phyloP scores from a whole-genome alignment of 2,329 filamentous ascomycete genomes.

The Neocatenulostroma microsporum region DNA sequence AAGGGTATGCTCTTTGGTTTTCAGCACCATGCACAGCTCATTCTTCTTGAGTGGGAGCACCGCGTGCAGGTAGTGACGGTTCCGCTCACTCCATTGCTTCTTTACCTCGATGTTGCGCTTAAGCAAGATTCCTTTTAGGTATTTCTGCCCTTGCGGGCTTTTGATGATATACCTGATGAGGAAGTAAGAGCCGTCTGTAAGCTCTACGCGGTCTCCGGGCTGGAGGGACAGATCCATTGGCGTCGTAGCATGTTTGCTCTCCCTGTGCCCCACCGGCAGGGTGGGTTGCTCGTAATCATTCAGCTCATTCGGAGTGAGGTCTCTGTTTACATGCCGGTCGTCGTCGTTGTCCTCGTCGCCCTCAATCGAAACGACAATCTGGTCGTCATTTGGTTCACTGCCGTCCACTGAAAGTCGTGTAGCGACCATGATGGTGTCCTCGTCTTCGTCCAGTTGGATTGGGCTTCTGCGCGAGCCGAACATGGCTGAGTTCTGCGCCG shows the following conservation, averaged over 20 bases:
- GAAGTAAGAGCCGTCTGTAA: constrained; percentile 32
- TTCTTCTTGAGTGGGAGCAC: constrained; percentile 32
- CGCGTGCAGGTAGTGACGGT: constrained; percentile 26
- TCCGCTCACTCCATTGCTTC: no score
- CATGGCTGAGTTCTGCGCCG: no score
- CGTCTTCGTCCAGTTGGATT: no score
- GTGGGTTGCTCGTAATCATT: neutral
- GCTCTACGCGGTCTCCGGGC: constrained; percentile 25
- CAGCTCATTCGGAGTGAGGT: neutral
- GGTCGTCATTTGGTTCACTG: no score
- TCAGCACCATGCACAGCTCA: constrained; percentile 39
- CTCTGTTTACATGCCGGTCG: neutral
- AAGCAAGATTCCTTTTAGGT: constrained; percentile 34
- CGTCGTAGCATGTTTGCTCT: neutral
- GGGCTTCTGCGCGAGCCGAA: no score
- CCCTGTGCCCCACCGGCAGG: neutral
- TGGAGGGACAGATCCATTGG: neutral
- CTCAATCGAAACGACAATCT: no score
- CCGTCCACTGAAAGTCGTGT: no score
- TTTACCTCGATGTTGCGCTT: constrained; percentile 14
- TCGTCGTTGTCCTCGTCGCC: neutral
- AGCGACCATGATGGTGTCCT: no score
- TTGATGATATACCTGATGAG: constrained; percentile 32
- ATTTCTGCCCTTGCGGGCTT: neutral
- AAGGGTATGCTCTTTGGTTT: neutral